Percentiles rank a stretch among this genome's conserved stretches.
Evolutionary conservation across 129 eudicot genomes (phyloP).

Genomic region (Scalesia atractyloides): DNA sequence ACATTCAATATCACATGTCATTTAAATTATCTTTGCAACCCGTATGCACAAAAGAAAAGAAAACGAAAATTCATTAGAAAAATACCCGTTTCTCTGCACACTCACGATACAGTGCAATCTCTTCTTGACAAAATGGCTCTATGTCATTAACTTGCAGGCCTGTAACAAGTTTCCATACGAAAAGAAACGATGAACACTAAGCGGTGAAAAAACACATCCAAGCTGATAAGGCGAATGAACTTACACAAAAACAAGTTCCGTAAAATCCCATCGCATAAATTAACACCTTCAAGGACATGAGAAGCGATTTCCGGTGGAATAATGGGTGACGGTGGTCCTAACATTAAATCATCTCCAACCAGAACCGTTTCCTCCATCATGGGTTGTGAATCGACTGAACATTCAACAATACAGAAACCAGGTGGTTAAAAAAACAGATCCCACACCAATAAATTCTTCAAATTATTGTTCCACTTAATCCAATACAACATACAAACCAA

Average conservation of each 20-base stretch:
- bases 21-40: constrained; percentile 7
- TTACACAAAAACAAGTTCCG: constrained; percentile 86
- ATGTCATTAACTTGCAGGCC: constrained; percentile 90
- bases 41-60: neutral
- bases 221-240: constrained; percentile 3
- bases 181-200: constrained; percentile 1
- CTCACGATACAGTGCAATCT: constrained; percentile 72
- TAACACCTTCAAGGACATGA: constrained; percentile 93
- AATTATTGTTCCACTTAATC: neutral
- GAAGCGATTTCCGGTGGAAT: constrained; percentile 97
- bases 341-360: constrained; percentile 96
- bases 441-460: neutral
- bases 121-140: constrained; percentile 98
- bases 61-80: neutral
- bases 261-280: constrained; percentile 82
- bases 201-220: neutral
- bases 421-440: neutral
- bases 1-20: neutral
- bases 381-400: constrained; percentile 84
- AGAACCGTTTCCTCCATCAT: constrained; percentile 92
- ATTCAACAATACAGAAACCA: constrained; percentile 6
- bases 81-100: constrained; percentile 92
- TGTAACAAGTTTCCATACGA: constrained; percentile 30
- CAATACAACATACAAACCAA: constrained; percentile 7
- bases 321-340: constrained; percentile 90